These are phyloP conservation scores for Talaromyces borbonicus DNA, from an alignment of 495 filamentous ascomycete species.

Conservation along the genomic window DNA sequence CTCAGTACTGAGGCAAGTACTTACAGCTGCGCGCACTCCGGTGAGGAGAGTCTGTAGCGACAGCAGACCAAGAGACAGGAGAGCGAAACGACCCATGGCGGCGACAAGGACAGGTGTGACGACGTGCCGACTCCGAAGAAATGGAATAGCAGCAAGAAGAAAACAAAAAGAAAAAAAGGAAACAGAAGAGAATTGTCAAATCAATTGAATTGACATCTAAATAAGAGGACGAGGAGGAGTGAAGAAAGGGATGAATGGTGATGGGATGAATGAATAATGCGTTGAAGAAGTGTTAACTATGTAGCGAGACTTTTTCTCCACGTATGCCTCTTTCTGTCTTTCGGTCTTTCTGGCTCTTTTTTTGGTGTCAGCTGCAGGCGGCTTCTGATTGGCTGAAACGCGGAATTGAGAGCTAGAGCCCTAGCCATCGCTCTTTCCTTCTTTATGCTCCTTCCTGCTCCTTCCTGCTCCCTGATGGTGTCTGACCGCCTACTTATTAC, in stretches of 20 bases:
- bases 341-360: too few species aligned
- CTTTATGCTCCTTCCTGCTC: conserved; percentile 4
- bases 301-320: conserved; percentile 12
- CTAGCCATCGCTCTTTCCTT: conserved; percentile 10
- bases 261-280: neutral
- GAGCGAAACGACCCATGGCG: conserved; percentile 66
- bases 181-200: conserved; percentile 3
- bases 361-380: conserved; percentile 7
- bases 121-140: conserved; percentile 6
- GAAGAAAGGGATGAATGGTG: neutral
- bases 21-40: conserved; percentile 51
- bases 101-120: conserved; percentile 19
- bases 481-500: conserved; percentile 6
- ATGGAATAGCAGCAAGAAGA: conserved; percentile 6
- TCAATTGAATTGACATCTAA: too few species aligned
- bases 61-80: conserved; percentile 59
- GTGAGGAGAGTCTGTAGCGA: conserved; percentile 58
- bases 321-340: conserved; percentile 19
- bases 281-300: neutral
- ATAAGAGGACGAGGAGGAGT: too few species aligned
- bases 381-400: conserved; percentile 9
- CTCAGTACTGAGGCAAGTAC: conserved; percentile 20
- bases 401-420: neutral
- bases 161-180: conserved; percentile 13
- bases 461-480: too few species aligned